Conservation (phyloP, 2,329 filamentous ascomycete genomes). For the Xylariaceae sp. region DNA sequence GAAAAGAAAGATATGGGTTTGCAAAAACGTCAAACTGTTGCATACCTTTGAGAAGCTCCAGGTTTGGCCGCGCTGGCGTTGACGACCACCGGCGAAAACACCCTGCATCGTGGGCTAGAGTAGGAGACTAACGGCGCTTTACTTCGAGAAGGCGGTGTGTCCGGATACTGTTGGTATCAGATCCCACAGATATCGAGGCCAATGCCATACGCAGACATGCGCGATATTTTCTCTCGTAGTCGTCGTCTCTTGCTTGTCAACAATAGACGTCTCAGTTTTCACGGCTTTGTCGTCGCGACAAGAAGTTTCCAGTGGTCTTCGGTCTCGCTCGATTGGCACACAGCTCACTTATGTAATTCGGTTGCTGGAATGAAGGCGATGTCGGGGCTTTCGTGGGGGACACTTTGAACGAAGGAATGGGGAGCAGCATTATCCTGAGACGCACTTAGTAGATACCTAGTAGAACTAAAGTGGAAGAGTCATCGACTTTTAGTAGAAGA, state of each 20-base stretch:
- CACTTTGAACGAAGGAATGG: neutral
- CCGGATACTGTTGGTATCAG: neutral
- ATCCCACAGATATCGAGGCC: neutral
- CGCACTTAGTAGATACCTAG: neutral
- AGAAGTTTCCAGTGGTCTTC: neutral
- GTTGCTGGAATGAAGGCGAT: constrained; percentile 10
- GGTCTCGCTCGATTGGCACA: neutral
- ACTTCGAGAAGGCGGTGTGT: constrained; percentile 18
- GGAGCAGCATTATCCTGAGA: constrained; percentile 3
- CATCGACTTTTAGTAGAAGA: too few relatives aligned
- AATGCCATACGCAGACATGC: constrained; percentile 2
- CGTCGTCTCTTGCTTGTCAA: neutral
- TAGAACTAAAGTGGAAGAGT: neutral
- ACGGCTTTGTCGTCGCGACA: neutral
- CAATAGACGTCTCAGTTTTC: neutral
- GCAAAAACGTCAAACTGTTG: constrained; percentile 6
- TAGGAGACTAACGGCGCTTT: neutral
- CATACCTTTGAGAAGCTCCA: constrained; percentile 39
- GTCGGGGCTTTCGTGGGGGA: constrained; percentile 14
- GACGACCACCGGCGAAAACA: constrained; percentile 35
- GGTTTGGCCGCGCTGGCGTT: constrained; percentile 31
- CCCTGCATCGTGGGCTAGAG: constrained; percentile 32
- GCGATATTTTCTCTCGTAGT: constrained; percentile 16
- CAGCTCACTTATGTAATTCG: neutral
- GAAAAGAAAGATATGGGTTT: neutral